Conservation (phyloP, 1,139 yeast species). For the Suhomyces coccinellae region DNA sequence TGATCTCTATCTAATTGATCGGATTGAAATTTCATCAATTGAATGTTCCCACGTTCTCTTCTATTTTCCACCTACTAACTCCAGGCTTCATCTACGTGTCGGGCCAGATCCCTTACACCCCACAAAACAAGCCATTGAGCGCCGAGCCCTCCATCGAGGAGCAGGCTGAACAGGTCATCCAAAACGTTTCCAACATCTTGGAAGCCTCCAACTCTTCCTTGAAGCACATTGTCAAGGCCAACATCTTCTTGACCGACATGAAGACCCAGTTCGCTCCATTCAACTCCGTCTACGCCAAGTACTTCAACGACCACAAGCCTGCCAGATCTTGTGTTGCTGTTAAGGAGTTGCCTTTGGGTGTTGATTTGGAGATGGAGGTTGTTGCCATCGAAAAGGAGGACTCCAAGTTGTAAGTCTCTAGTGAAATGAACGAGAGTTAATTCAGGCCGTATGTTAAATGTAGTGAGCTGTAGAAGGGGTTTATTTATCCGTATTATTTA, state of each 20-base stretch:
- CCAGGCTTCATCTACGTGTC: conserved; percentile 81
- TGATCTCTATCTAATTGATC: too few species aligned
- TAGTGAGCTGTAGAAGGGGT: too few species aligned
- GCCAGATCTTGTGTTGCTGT: conserved; percentile 97
- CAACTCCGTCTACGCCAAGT: conserved; percentile 79
- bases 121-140: conserved; percentile 76
- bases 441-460: not conserved
- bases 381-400: conserved; percentile 65
- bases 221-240: conserved; percentile 81
- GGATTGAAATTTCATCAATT: too few species aligned
- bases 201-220: conserved; percentile 81
- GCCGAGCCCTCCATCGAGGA: conserved; percentile 67
- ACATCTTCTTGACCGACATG: conserved; percentile 88
- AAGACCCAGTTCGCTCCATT: conserved; percentile 69
- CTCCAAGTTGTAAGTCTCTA: conserved; percentile 33
- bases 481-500: too few species aligned
- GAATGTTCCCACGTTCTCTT: too few species aligned
- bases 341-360: conserved; percentile 80
- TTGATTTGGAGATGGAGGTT: conserved; percentile 72
- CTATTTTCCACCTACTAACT: conserved; percentile 22
- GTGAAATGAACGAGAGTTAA: not conserved
- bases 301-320: conserved; percentile 81
- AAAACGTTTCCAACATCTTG: conserved; percentile 72
- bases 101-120: conserved; percentile 91
- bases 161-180: conserved; percentile 82